A percentile compares a stretch with the other conserved stretches of the same genome.
phyloP scores from a whole-genome alignment of 139 green algal species.

The Chlamydomonas asymmetrica region DNA sequence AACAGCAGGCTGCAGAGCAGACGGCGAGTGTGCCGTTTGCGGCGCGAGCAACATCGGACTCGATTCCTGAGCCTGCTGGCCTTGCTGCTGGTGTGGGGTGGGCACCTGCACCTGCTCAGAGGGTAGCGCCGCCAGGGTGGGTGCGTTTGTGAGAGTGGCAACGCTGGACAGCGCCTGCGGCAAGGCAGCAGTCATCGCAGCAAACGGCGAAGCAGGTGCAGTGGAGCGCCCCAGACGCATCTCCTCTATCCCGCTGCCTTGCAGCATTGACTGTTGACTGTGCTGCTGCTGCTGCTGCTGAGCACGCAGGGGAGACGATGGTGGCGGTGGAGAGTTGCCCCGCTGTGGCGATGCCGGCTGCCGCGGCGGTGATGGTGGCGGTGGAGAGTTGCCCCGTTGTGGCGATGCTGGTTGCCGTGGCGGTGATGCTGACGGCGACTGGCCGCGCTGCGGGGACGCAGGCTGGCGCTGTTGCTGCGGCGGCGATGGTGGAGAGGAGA shows the following conservation, averaged over 20 bases:
- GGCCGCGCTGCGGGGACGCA: too few relatives aligned
- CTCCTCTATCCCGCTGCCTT: background rate
- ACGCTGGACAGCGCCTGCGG: background rate
- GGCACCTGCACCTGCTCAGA: background rate
- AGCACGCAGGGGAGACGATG: background rate
- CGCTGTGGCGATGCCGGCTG: background rate
- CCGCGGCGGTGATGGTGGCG: background rate
- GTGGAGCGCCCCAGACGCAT: background rate
- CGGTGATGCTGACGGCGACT: background rate
- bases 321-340: background rate
- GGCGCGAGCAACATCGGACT: too few relatives aligned
- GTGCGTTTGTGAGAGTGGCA: background rate
- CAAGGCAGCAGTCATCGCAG: background rate
- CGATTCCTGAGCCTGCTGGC: too few relatives aligned
- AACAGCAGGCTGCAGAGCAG: too few relatives aligned
- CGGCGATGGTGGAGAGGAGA: background rate
- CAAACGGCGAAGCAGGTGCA: background rate
- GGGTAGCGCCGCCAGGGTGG: background rate
- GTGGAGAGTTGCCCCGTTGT: background rate
- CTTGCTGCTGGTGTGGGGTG: constrained; percentile 3
- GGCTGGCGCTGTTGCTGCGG: background rate
- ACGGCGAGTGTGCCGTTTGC: too few relatives aligned
- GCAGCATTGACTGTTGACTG: background rate
- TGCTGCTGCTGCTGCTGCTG: background rate
- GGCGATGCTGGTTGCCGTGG: background rate